These are phyloP conservation scores for Colletotrichum spinosum DNA, from an alignment of 2,329 filamentous ascomycete species.

Conservation along the genomic window DNA sequence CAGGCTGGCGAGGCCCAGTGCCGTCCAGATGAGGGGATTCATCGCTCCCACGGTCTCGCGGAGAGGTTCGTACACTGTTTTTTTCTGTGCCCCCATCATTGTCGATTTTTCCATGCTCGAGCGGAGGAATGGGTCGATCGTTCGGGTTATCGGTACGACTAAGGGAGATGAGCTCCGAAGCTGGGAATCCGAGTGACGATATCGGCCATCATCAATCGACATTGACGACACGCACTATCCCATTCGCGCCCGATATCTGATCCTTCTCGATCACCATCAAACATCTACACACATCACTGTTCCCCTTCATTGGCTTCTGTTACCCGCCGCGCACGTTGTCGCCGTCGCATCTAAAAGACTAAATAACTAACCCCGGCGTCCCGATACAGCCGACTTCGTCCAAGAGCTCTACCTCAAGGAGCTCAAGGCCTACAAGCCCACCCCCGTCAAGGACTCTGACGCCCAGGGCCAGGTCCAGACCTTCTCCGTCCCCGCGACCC, in stretches of 20 bases:
- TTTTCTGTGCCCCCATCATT: constrained; percentile 8
- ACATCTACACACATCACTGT: neutral
- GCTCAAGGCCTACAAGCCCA: constrained; percentile 93
- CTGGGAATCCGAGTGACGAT: constrained; percentile 26
- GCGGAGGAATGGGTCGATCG: neutral
- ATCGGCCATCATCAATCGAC: constrained; percentile 13
- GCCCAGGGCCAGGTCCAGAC: constrained; percentile 91
- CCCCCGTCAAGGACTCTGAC: constrained; percentile 85
- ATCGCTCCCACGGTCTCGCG: constrained; percentile 71
- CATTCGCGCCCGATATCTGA: neutral
- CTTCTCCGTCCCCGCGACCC: constrained; percentile 83
- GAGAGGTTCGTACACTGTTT: constrained; percentile 63
- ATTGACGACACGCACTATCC: neutral
- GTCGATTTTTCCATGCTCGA: constrained; percentile 1
- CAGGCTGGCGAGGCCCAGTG: constrained; percentile 58
- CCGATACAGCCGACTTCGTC: constrained; percentile 85
- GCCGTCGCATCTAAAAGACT: neutral
- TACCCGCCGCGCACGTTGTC: constrained; percentile 1
- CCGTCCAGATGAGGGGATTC: constrained; percentile 66
- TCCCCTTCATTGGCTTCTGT: neutral
- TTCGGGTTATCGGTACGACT: constrained; percentile 28
- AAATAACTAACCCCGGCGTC: constrained; percentile 17
- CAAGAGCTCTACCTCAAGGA: constrained; percentile 98
- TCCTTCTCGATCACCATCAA: neutral
- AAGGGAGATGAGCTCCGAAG: constrained; percentile 35